Evolutionary conservation across 331 rosid genomes (phyloP).

Genomic region (Acacia pycnantha): DNA sequence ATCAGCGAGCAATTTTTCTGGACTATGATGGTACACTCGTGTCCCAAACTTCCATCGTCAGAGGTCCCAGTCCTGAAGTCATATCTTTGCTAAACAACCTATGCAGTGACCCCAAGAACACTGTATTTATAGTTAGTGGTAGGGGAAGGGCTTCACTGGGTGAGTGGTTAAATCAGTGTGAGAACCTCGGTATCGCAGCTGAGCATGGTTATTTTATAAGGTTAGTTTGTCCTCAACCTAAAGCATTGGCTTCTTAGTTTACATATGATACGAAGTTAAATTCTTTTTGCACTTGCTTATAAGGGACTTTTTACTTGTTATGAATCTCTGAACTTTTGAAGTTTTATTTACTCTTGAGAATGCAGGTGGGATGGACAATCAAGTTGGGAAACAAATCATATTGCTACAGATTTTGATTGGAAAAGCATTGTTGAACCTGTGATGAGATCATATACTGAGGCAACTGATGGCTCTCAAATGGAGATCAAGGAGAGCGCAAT

Average conservation of each 20-base stretch:
- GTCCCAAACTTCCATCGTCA: slow-evolving; percentile 50
- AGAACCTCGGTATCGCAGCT: slow-evolving; percentile 75
- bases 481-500: slow-evolving; percentile 79
- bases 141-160: slow-evolving; percentile 54
- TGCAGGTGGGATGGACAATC: slow-evolving; percentile 57
- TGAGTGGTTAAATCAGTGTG: slow-evolving; percentile 67
- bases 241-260: neutral
- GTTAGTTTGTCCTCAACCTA: slow-evolving; percentile 29
- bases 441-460: slow-evolving; percentile 64
- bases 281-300: neutral
- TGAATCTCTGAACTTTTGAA: slow-evolving; percentile 5
- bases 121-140: slow-evolving; percentile 73
- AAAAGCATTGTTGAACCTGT: slow-evolving; percentile 70
- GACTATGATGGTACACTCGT: slow-evolving; percentile 82
- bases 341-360: neutral
- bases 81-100: slow-evolving; percentile 57
- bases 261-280: neutral
- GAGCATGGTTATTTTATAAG: slow-evolving; percentile 79
- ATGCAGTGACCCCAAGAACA: slow-evolving; percentile 68
- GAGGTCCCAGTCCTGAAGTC: slow-evolving; percentile 58
- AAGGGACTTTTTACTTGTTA: neutral
- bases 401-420: slow-evolving; percentile 48
- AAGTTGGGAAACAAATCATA: slow-evolving; percentile 57
- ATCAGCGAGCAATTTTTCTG: slow-evolving; percentile 64
- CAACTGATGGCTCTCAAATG: slow-evolving; percentile 75